Evolutionary conservation across 768 basidiomycete genomes (phyloP).

Genomic region (Sarcodon sp.): DNA sequence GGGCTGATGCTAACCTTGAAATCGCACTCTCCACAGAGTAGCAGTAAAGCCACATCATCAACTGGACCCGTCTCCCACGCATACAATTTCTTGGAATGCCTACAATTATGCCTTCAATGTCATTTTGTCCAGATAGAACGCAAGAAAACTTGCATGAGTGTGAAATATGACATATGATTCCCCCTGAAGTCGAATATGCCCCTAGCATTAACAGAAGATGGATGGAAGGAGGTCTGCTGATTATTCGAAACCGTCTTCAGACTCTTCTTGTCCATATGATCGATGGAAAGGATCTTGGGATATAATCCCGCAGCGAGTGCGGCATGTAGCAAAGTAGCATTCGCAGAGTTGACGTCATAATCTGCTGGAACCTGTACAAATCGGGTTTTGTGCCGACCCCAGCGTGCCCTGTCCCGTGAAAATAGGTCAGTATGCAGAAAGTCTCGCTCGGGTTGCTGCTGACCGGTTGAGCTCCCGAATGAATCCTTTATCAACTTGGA

Average conservation of each 20-base stretch:
- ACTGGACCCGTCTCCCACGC: constrained; percentile 90
- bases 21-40: constrained; percentile 86
- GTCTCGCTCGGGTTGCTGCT: neutral
- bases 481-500: constrained; percentile 52
- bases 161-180: constrained; percentile 75
- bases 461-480: constrained; percentile 62
- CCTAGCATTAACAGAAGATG: constrained; percentile 67
- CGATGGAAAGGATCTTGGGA: constrained; percentile 78
- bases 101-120: constrained; percentile 17
- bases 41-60: constrained; percentile 67
- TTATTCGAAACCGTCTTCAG: constrained; percentile 78
- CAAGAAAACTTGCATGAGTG: constrained; percentile 52
- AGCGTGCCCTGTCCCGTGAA: constrained; percentile 45
- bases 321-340: constrained; percentile 57
- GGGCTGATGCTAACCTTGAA: constrained; percentile 44
- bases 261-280: constrained; percentile 27
- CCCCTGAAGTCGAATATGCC: constrained; percentile 59
- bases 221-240: constrained; percentile 71
- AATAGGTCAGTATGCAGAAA: neutral
- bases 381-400: constrained; percentile 57
- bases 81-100: constrained; percentile 90
- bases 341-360: constrained; percentile 56
- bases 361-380: constrained; percentile 67
- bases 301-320: constrained; percentile 81
- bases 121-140: constrained; percentile 1